Conservation (phyloP, 2,329 filamentous ascomycete genomes). For the Clonostachys chloroleuca region DNA sequence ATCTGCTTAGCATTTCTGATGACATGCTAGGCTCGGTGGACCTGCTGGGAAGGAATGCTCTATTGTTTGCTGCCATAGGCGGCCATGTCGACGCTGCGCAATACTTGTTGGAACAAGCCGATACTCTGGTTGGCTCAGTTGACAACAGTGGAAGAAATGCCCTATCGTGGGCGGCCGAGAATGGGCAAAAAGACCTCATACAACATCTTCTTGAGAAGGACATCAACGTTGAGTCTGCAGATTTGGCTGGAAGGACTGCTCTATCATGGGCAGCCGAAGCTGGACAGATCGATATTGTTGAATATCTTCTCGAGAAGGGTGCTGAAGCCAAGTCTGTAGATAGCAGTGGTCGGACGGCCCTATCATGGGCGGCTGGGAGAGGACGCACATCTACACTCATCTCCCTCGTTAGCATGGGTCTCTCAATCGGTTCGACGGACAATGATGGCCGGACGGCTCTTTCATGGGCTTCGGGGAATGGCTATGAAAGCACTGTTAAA, state of each 20-base stretch:
- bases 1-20: no score
- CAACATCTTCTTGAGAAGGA: slow-evolving; percentile 2
- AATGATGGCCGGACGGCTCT: not conserved
- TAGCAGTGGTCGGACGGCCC: not conserved
- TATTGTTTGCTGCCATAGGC: not conserved
- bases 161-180: not conserved
- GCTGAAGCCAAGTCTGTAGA: slow-evolving; percentile 1
- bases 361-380: not conserved
- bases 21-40: not conserved
- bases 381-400: not conserved
- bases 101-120: no score
- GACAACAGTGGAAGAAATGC: not conserved
- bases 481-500: no score
- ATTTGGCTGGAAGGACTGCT: not conserved
- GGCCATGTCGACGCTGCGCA: no score
- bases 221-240: slow-evolving; percentile 1
- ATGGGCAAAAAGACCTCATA: not conserved
- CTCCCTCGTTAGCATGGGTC: not conserved
- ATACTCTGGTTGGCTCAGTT: no score
- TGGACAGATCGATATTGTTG: not conserved
- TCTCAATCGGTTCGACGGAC: not conserved
- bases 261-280: not conserved
- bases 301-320: slow-evolving; percentile 3
- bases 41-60: not conserved
- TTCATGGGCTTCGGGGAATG: not conserved